Evolutionary conservation across 495 filamentous ascomycete species (phyloP), one percentile per base, ranked within the genome.

Genomic region (Gamarada debralockiae): DNA sequence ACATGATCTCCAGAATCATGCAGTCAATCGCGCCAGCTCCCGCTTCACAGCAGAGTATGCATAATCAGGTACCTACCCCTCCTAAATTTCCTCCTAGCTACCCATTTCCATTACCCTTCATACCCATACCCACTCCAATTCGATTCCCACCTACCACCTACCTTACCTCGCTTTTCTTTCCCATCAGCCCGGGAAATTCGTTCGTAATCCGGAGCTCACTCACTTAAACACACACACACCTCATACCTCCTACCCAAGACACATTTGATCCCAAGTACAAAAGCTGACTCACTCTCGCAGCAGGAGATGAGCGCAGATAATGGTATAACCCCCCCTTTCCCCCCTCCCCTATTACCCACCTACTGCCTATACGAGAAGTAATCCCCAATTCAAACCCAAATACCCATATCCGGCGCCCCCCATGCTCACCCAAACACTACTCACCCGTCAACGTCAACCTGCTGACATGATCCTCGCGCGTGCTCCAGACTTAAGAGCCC

Each of bases 301-400:
- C 58, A 64, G 61, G 61, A 64, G 17, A 64, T 64, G 57, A 57
- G 48, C 24, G 56, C 59, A 27, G 62, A 65, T 36, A 62, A 62
- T 62, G 62, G 62, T 65, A 65, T 42, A 50, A 27, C 34, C 14
- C 18, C 9, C 39, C 21, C 40, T 39, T 22, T 43, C 13, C 44
- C 45, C 43, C 47, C 43, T 25, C 48, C 37, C 25, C 41, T 20
- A 7, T 25, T 27, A 6, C 20, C 14, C 48, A 20, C 12, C 6
- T 24, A 22, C 33, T n/a, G 20, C 39, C 37, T 18, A 13, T 31
- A 33, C 41, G 31, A 38, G 12, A 24, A 48, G 38, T 53, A 25
- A 49, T 24, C 50, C n/a, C 25, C 10, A 5, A 29, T 10, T 29
- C 27, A 10, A 10, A 29, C 10, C 10, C 10, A 29, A 5, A 5